phyloP scores from a whole-genome alignment of 2,329 filamentous ascomycete genomes.

The Cytospora mali region DNA sequence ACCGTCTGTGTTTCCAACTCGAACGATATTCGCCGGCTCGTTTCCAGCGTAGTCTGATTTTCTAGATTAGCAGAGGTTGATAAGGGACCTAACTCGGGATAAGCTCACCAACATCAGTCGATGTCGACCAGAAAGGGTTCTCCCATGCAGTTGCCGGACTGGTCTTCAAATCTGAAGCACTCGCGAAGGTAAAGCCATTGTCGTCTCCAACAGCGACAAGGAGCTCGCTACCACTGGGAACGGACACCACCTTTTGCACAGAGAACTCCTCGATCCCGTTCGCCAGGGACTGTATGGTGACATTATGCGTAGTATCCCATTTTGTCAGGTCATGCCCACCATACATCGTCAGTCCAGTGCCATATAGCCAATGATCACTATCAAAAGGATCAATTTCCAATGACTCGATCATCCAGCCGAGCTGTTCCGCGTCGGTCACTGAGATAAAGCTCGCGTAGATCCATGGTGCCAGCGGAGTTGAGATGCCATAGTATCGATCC shows the following conservation, averaged over 20 bases:
- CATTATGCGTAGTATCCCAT: constrained; percentile 53
- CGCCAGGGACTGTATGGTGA: constrained; percentile 54
- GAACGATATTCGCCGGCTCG: constrained; percentile 49
- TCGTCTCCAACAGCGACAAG: constrained; percentile 55
- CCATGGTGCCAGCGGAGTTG: constrained; percentile 55
- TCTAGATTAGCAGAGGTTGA: background rate
- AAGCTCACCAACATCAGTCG: constrained; percentile 44
- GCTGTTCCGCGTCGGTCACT: constrained; percentile 46
- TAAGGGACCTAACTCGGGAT: accelerated
- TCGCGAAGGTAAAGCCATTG: constrained; percentile 53
- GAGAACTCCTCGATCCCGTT: constrained; percentile 59
- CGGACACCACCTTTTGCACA: constrained; percentile 51
- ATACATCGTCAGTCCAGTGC: constrained; percentile 50
- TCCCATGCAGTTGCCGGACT: constrained; percentile 50
- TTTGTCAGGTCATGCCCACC: constrained; percentile 56
- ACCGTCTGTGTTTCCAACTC: constrained; percentile 50
- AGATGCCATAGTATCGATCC: constrained; percentile 50
- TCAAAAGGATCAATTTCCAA: constrained; percentile 61
- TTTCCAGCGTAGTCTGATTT: constrained; percentile 49
- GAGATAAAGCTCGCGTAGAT: constrained; percentile 53
- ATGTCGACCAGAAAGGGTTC: constrained; percentile 49
- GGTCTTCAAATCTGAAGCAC: constrained; percentile 41
- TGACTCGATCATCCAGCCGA: constrained; percentile 65
- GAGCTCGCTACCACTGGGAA: constrained; percentile 53
- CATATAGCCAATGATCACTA: constrained; percentile 63